phyloP scores from a whole-genome alignment of 768 basidiomycete genomes.

The Tricholomella constricta region DNA sequence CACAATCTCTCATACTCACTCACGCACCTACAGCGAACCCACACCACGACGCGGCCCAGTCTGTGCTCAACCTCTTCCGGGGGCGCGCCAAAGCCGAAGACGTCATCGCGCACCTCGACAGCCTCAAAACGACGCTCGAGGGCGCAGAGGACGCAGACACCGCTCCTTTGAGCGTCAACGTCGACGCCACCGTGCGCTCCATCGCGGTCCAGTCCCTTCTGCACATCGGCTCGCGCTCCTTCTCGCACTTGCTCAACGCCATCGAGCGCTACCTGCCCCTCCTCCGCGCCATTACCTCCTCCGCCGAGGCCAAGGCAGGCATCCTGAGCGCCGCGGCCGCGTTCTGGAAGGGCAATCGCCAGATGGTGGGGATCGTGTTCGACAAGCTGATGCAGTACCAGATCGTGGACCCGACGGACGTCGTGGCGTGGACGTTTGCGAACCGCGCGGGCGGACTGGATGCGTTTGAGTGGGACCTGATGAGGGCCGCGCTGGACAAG shows the following conservation, averaged over 20 bases:
- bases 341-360: conserved; percentile 85
- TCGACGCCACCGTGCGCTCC: conserved; percentile 69
- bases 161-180: conserved; percentile 35
- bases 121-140: conserved; percentile 65
- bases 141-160: conserved; percentile 54
- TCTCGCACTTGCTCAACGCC: conserved; percentile 97
- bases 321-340: conserved; percentile 68
- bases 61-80: conserved; percentile 79
- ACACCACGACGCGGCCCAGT: conserved; percentile 77
- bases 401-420: conserved; percentile 91
- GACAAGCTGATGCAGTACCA: conserved; percentile 99
- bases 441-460: conserved; percentile 42
- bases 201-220: conserved; percentile 88
- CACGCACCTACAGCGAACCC: conserved; percentile 56
- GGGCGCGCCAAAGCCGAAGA: conserved; percentile 79
- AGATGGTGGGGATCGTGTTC: conserved; percentile 90
- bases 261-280: conserved; percentile 91
- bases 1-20: neutral
- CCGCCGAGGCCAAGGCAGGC: conserved; percentile 61
- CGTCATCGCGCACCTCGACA: conserved; percentile 73
- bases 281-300: conserved; percentile 57
- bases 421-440: conserved; percentile 82
- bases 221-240: conserved; percentile 90
- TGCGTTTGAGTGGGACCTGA: conserved; percentile 82
- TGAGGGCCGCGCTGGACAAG: conserved; percentile 85